Evolutionary conservation across 2,329 filamentous ascomycete species (phyloP), one percentile per base, ranked within the genome.

Genomic region (Ascochyta rabiei): DNA sequence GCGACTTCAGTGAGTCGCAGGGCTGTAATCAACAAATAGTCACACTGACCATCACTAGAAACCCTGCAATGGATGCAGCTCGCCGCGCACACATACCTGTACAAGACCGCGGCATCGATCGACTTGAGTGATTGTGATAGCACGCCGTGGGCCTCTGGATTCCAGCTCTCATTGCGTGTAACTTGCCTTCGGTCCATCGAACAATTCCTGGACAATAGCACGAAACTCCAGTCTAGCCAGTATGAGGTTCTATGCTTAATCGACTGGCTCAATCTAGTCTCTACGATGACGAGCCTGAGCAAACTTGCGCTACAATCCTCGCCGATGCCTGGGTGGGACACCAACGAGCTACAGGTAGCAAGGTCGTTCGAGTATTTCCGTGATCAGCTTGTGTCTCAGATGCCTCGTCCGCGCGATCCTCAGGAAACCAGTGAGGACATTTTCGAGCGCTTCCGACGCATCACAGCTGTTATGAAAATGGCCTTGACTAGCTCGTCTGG

Each of bases 161-260:
- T 72, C 24, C 69, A 72, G n/a, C 64, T 74, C 19, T 72, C 70
- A 2, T 52, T 72, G n/a, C 70, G 70, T 19, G 64, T 74, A 4
- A 64, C 65, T 16, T 63, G 62, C 26, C 63, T 74, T 6, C 70
- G 67, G 4, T 67, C 68, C 2, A 64, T 71, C 15, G 71, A 74
- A 40, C 67, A 72, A 31, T 73, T 72, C 31, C 59, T 74, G 19
- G 69, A 74, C 18, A 68, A 67, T 53, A 68, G 66, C 49, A 61
- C 62, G 15, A 69, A 72, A 31, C 55, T 73, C 8, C 46, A 60
- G 7, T 52, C 62, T 2, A 54, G 30, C 26, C 68, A 73, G 26
- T 74, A 67, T 50, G 66, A 71, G 16, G 66, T 60, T 26, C 42
- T 73, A 9, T 71, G 69, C 1, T 39, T 74, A 10, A 59, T 71